A percentile compares a stretch with the other conserved stretches of the same genome.
Evolutionary conservation across 148 eudicot genomes (phyloP).

Genomic region (Fagopyrum homotropicum): DNA sequence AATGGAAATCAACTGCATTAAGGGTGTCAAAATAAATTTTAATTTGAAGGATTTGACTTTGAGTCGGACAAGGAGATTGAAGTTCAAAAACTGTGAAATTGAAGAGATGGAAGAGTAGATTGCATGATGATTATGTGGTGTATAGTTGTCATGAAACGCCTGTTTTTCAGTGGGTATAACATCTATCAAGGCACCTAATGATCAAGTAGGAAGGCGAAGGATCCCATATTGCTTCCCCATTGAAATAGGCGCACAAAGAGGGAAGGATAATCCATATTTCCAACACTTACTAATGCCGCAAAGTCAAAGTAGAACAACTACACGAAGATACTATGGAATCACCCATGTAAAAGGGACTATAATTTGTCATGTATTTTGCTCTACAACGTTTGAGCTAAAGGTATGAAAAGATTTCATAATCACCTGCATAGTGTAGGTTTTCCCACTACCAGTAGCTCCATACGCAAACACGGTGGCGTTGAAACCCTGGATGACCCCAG

Average conservation of each 20-base stretch:
- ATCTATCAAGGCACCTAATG: too few relatives aligned
- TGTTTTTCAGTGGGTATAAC: too few relatives aligned
- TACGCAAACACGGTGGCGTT: slow-evolving; percentile 88
- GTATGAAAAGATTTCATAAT: not conserved
- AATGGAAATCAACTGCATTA: not conserved
- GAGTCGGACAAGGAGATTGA: too few relatives aligned
- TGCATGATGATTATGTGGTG: too few relatives aligned
- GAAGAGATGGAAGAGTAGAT: too few relatives aligned
- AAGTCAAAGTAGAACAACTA: not conserved
- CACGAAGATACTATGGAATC: not conserved
- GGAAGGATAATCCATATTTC: too few relatives aligned
- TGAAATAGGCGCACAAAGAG: too few relatives aligned
- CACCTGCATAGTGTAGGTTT: slow-evolving; percentile 97
- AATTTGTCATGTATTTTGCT: not conserved
- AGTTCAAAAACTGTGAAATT: too few relatives aligned
- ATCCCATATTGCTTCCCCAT: too few relatives aligned
- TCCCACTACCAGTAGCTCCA: slow-evolving; percentile 97
- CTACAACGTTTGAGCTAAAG: not conserved
- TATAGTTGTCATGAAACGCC: too few relatives aligned
- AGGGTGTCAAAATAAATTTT: not conserved
- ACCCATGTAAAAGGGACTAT: not conserved
- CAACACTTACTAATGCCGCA: too few relatives aligned
- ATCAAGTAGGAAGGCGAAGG: too few relatives aligned
- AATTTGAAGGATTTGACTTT: not conserved
- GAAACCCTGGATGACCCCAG: slow-evolving; percentile 55